phyloP scores from a whole-genome alignment of 1,139 yeast species.

The Neolecta irregularis region DNA sequence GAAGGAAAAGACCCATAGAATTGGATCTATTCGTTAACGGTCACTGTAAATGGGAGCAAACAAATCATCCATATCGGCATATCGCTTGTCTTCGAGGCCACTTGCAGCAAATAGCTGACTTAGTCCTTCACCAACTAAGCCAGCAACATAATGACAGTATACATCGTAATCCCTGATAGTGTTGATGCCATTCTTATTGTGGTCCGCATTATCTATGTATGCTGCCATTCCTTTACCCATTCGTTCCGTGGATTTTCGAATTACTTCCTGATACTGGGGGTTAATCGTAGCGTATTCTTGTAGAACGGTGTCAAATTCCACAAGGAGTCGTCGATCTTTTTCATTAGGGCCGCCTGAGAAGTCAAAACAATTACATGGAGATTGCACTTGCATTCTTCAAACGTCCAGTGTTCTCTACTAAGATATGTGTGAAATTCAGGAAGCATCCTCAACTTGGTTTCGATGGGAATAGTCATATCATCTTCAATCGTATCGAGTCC shows the following conservation, averaged over 20 bases:
- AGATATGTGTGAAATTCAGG: slow-evolving; percentile 53
- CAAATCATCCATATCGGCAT: slow-evolving; percentile 8
- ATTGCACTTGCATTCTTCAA: slow-evolving; percentile 32
- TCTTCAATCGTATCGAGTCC: slow-evolving; percentile 95
- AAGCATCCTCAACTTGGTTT: slow-evolving; percentile 57
- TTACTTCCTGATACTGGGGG: slow-evolving; percentile 62
- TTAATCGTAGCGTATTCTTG: slow-evolving; percentile 57
- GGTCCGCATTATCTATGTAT: slow-evolving; percentile 48
- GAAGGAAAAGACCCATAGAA: slow-evolving; percentile 90
- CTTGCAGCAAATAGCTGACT: slow-evolving; percentile 67
- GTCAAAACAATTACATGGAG: background rate
- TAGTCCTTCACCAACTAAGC: slow-evolving; percentile 90
- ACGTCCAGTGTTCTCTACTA: slow-evolving; percentile 58
- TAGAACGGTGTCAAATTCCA: slow-evolving; percentile 55
- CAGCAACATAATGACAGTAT: slow-evolving; percentile 96
- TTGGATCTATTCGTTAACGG: slow-evolving; percentile 28
- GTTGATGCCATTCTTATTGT: slow-evolving; percentile 51
- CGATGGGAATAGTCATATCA: slow-evolving; percentile 73
- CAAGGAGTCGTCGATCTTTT: slow-evolving; percentile 64
- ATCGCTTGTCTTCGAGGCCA: slow-evolving; percentile 25
- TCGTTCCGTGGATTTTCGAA: slow-evolving; percentile 55
- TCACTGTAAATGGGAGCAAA: background rate
- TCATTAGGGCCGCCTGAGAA: slow-evolving; percentile 48
- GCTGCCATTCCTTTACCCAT: slow-evolving; percentile 99
- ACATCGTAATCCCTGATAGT: slow-evolving; percentile 71